Percentiles rank a stretch among this genome's conserved stretches.
These are phyloP conservation scores for Apophysomyces ossiformis DNA, from an alignment of 371 early-diverging fungal genomes.

Conservation along the genomic window DNA sequence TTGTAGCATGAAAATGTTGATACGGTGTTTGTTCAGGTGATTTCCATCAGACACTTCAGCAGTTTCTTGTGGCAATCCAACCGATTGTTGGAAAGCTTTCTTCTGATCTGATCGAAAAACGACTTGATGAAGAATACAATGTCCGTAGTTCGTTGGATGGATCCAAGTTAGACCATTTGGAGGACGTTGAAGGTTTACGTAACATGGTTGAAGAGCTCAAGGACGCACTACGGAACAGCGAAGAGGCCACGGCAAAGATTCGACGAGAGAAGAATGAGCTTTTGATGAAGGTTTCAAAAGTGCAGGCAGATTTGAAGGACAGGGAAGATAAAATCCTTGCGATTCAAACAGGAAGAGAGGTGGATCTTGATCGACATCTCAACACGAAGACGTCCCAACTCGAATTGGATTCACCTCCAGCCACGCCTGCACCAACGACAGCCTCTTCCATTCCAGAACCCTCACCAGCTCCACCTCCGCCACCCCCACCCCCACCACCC, in stretches of 20 bases:
- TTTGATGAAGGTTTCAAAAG: slow-evolving; percentile 47
- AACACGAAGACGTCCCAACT: background rate
- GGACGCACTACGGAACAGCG: slow-evolving; percentile 33
- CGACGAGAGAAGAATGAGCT: slow-evolving; percentile 54
- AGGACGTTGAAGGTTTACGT: slow-evolving; percentile 47
- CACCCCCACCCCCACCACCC: slow-evolving; percentile 41
- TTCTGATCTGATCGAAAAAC: slow-evolving; percentile 15
- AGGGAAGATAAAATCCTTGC: slow-evolving; percentile 32
- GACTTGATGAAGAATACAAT: slow-evolving; percentile 13
- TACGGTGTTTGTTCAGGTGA: slow-evolving; percentile 44
- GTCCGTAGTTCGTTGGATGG: slow-evolving; percentile 2
- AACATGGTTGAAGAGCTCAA: slow-evolving; percentile 51
- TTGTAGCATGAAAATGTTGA: background rate
- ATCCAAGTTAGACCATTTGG: slow-evolving; percentile 19
- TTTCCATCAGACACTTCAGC: slow-evolving; percentile 36
- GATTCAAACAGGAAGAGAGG: slow-evolving; percentile 20
- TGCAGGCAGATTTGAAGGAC: slow-evolving; percentile 42
- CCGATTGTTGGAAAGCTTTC: slow-evolving; percentile 62
- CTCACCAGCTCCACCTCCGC: slow-evolving; percentile 39
- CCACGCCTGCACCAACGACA: slow-evolving; percentile 1
- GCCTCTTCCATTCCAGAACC: slow-evolving; percentile 26
- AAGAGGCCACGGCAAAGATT: slow-evolving; percentile 44
- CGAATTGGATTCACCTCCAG: background rate
- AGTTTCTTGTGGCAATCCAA: slow-evolving; percentile 48
- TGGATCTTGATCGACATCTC: background rate